Evolutionary conservation across 1,139 yeast species (phyloP).

Genomic region (Geotrichum aggregatum): DNA sequence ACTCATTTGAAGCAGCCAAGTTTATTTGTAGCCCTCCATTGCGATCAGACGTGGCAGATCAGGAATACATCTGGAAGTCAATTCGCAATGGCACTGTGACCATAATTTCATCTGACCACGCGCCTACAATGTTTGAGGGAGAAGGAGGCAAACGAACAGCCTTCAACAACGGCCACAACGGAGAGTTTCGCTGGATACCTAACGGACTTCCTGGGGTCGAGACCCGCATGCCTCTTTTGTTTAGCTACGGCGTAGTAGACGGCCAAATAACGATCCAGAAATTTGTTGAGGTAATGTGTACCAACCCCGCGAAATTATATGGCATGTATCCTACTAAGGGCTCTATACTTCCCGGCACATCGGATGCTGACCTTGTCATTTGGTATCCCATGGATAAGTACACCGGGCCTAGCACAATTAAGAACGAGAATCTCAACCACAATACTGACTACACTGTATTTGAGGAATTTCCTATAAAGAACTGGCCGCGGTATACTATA

Average conservation of each 20-base stretch:
- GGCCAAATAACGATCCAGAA: constrained; percentile 43
- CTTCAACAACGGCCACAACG: constrained; percentile 38
- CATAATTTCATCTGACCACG: constrained; percentile 47
- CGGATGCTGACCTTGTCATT: constrained; percentile 45
- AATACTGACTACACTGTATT: constrained; percentile 47
- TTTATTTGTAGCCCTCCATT: constrained; percentile 50
- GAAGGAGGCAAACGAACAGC: constrained; percentile 37
- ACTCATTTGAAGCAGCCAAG: constrained; percentile 46
- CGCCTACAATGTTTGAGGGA: constrained; percentile 45
- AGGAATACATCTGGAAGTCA: constrained; percentile 46
- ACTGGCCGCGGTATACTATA: constrained; percentile 48
- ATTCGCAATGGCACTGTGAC: constrained; percentile 48
- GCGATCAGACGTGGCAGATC: constrained; percentile 40
- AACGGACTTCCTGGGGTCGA: constrained; percentile 48
- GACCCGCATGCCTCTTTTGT: constrained; percentile 45
- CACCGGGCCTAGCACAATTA: constrained; percentile 32
- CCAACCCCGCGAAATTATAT: constrained; percentile 46
- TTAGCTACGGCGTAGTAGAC: constrained; percentile 44
- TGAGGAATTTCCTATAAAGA: constrained; percentile 43
- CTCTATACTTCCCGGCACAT: constrained; percentile 41
- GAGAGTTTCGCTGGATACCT: constrained; percentile 45
- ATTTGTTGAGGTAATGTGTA: constrained; percentile 44
- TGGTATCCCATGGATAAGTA: constrained; percentile 44
- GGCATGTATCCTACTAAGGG: constrained; percentile 37
- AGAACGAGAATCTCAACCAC: constrained; percentile 43